phyloP scores from a whole-genome alignment of 805 yeast genomes.

The Cyberlindnera xylosilytica region DNA sequence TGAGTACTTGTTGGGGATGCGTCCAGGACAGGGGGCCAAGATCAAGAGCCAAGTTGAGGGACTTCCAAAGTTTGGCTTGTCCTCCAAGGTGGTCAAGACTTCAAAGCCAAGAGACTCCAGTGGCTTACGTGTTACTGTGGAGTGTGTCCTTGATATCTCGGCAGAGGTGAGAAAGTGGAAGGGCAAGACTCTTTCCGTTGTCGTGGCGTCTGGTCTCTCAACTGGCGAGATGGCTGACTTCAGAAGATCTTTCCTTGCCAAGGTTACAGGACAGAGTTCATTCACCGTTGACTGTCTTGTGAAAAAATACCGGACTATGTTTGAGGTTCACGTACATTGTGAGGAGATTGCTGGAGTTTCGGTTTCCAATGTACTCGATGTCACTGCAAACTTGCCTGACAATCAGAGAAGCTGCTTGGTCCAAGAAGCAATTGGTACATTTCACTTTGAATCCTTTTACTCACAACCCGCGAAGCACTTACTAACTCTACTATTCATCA shows the following conservation, averaged over 20 bases:
- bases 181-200: constrained; percentile 31
- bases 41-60: constrained; percentile 31
- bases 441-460: constrained; percentile 7
- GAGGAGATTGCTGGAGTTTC: constrained; percentile 38
- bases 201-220: constrained; percentile 29
- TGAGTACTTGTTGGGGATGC: constrained; percentile 39
- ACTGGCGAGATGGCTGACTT: constrained; percentile 42
- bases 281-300: constrained; percentile 29
- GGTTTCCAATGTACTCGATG: constrained; percentile 5
- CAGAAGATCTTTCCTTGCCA: constrained; percentile 34
- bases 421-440: constrained; percentile 3
- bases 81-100: constrained; percentile 16
- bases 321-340: constrained; percentile 33
- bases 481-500: constrained; percentile 14
- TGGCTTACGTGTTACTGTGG: constrained; percentile 7
- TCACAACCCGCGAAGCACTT: not conserved
- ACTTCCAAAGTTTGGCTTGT: constrained; percentile 37
- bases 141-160: not conserved
- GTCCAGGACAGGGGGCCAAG: constrained; percentile 39
- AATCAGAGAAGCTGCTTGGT: not conserved
- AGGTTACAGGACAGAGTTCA: constrained; percentile 24
- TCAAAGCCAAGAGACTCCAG: constrained; percentile 5
- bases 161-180: constrained; percentile 28
- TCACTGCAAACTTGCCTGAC: constrained; percentile 1
- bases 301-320: constrained; percentile 15